Evolutionary conservation across 2,329 filamentous ascomycete genomes (phyloP).

Genomic region (Clonostachys sp.): DNA sequence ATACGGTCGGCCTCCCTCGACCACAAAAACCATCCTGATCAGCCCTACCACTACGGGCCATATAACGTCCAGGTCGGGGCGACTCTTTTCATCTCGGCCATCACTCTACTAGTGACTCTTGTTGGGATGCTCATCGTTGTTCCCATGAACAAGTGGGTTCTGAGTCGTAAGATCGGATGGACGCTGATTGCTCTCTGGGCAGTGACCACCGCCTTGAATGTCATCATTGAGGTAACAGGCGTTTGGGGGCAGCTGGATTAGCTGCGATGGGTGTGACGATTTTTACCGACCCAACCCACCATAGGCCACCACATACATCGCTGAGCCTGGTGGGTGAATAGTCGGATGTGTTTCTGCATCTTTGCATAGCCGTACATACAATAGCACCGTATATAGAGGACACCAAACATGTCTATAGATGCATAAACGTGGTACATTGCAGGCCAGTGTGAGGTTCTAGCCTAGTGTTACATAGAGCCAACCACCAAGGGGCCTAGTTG

Average conservation of each 20-base stretch:
- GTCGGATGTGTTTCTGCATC: no score
- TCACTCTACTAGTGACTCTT: conserved; percentile 79
- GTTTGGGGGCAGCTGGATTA: conserved; percentile 28
- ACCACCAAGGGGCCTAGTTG: no score
- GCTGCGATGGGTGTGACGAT: no score
- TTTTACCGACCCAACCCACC: no score
- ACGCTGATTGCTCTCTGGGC: conserved; percentile 76
- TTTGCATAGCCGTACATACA: no score
- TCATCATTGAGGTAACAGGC: conserved; percentile 71
- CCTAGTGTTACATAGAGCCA: no score
- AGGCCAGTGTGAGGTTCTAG: no score
- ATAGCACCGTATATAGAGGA: no score
- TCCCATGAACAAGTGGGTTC: conserved; percentile 79
- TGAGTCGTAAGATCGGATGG: conserved; percentile 79
- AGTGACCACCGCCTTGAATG: conserved; percentile 74
- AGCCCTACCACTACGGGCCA: conserved; percentile 62
- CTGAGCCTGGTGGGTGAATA: no score
- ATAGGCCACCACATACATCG: no score
- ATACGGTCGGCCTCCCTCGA: conserved; percentile 62
- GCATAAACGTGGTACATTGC: no score
- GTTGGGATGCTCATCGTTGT: conserved; percentile 74
- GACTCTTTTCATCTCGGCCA: conserved; percentile 78
- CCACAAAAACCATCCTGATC: conserved; percentile 63
- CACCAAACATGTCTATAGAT: no score
- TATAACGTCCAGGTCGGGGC: conserved; percentile 83